Percentiles rank a stretch among this genome's conserved stretches.
phyloP scores from a whole-genome alignment of 441 rosid genomes.

The Theobroma grandiflorum region DNA sequence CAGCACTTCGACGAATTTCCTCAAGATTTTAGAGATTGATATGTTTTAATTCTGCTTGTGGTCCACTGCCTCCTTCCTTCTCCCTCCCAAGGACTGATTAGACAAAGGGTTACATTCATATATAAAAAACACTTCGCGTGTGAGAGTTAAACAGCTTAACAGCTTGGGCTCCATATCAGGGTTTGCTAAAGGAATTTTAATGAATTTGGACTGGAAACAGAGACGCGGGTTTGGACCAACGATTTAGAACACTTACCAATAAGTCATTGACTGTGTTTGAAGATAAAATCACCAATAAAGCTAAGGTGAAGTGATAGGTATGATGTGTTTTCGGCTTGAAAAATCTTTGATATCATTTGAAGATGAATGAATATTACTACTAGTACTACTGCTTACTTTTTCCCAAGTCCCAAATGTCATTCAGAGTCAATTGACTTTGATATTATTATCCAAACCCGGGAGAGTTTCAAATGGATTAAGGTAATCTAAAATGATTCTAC shows the following conservation, averaged over 20 bases:
- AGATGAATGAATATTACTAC: background rate
- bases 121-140: background rate
- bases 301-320: conserved; percentile 3
- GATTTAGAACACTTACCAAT: background rate
- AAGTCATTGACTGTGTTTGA: background rate
- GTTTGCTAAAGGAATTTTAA: conserved; percentile 2
- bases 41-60: background rate
- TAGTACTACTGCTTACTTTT: background rate
- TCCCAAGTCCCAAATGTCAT: background rate
- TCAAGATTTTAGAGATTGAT: background rate
- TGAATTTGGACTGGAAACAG: background rate
- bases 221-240: background rate
- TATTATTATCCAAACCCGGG: background rate
- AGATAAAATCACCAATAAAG: conserved; percentile 3
- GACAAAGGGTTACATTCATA: background rate
- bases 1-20: background rate
- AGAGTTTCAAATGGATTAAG: background rate
- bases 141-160: background rate
- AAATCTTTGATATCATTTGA: conserved; percentile 4
- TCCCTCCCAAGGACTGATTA: background rate
- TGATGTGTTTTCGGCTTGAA: background rate
- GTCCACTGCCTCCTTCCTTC: background rate
- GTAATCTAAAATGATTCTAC: conserved; percentile 3
- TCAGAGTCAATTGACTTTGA: conserved; percentile 11
- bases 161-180: conserved; percentile 12